Percentiles rank a stretch among this genome's conserved stretches.
Conservation (phyloP, 306 rosid species). For the Spatholobus suberectus region DNA sequence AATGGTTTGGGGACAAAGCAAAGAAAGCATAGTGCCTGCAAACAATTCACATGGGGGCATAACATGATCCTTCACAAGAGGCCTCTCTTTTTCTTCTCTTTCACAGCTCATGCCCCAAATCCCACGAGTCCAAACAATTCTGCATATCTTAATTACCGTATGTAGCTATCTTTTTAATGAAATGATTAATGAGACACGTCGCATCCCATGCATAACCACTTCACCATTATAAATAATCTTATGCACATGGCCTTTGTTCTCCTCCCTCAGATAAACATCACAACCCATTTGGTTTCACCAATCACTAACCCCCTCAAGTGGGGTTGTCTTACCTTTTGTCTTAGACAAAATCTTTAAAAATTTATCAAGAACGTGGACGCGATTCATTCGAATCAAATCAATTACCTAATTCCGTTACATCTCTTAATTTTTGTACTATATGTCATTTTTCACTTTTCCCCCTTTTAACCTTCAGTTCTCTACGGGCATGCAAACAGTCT, state of each 20-base stretch:
- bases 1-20: slow-evolving; percentile 79
- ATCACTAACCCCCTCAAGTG: slow-evolving; percentile 39
- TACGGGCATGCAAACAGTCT: neutral
- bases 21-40: slow-evolving; percentile 71
- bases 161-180: slow-evolving; percentile 3
- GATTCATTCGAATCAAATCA: slow-evolving; percentile 43
- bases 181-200: slow-evolving; percentile 35
- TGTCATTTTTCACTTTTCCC: neutral
- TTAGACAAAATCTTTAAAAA: slow-evolving; percentile 1
- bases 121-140: slow-evolving; percentile 34
- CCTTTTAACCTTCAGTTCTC: neutral
- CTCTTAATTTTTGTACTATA: slow-evolving; percentile 32
- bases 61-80: slow-evolving; percentile 53
- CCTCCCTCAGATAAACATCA: slow-evolving; percentile 22
- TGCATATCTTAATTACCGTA: slow-evolving; percentile 35
- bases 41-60: slow-evolving; percentile 82
- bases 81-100: slow-evolving; percentile 41
- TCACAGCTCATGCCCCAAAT: slow-evolving; percentile 52
- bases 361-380: slow-evolving; percentile 35
- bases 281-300: slow-evolving; percentile 32
- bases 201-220: slow-evolving; percentile 45
- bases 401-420: slow-evolving; percentile 27
- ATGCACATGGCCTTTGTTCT: slow-evolving; percentile 50
- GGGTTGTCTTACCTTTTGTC: slow-evolving; percentile 40
- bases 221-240: slow-evolving; percentile 26